phyloP scores from a whole-genome alignment of 805 yeast species.

The Candida lessepsii region DNA sequence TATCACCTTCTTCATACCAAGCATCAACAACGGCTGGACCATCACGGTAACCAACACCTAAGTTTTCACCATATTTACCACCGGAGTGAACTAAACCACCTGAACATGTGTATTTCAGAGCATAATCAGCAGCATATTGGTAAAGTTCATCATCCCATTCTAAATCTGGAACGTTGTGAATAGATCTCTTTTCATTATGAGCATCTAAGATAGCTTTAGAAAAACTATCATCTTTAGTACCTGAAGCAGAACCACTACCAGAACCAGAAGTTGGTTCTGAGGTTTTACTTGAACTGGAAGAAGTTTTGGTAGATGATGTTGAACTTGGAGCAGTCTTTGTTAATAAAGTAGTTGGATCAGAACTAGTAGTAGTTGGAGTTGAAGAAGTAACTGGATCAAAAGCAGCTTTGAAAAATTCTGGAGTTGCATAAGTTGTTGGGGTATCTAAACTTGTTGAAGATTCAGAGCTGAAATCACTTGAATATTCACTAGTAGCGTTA shows the following conservation, averaged over 20 bases:
- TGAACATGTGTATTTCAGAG: constrained; percentile 48
- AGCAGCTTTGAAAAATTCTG: not conserved
- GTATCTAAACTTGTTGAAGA: constrained; percentile 1
- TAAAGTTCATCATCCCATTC: constrained; percentile 57
- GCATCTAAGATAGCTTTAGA: constrained; percentile 49
- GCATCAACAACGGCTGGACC: constrained; percentile 34
- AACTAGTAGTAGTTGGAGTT: constrained; percentile 6
- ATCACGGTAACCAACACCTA: constrained; percentile 35
- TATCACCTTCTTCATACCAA: constrained; percentile 41
- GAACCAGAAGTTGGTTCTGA: constrained; percentile 10
- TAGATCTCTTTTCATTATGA: constrained; percentile 59
- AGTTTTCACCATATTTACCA: constrained; percentile 42
- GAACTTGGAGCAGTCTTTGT: constrained; percentile 14
- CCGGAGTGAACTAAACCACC: constrained; percentile 38
- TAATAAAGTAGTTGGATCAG: constrained; percentile 17
- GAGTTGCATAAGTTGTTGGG: constrained; percentile 1
- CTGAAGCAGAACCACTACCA: constrained; percentile 9
- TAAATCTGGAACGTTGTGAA: constrained; percentile 51
- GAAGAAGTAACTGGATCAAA: constrained; percentile 10
- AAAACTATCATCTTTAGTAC: constrained; percentile 26
- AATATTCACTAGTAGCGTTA: not conserved
- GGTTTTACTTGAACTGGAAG: not conserved
- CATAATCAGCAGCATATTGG: constrained; percentile 49
- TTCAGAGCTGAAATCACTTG: not conserved
- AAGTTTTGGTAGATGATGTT: constrained; percentile 4